These are phyloP conservation scores for Collybia mongolica DNA, from an alignment of 768 basidiomycete species.

Conservation along the genomic window DNA sequence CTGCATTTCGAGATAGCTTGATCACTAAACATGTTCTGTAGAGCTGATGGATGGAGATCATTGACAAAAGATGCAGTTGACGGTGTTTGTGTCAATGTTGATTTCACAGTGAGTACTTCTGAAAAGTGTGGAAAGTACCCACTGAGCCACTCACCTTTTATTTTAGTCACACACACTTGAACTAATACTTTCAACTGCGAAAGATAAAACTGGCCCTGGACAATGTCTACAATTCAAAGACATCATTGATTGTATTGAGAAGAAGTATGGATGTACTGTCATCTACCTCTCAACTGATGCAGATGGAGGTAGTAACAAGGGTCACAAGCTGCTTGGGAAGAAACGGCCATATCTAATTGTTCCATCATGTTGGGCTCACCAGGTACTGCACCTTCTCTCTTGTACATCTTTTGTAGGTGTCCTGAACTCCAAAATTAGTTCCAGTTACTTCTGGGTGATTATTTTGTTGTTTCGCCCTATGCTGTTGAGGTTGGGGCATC, in stretches of 20 bases:
- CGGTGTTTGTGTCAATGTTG: background rate
- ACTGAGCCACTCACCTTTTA: background rate
- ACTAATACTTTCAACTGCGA: background rate
- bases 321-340: background rate
- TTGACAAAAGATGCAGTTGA: background rate
- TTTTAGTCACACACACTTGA: background rate
- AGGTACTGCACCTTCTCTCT: background rate
- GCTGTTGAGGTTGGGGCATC: background rate
- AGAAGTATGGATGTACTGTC: background rate
- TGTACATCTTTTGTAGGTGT: too few species aligned
- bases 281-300: background rate
- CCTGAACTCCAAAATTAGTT: background rate
- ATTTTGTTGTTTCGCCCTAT: background rate
- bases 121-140: background rate
- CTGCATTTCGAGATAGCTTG: too few species aligned
- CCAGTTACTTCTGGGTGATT: background rate
- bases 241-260: background rate
- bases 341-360: background rate
- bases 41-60: conserved; percentile 1
- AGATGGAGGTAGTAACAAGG: conserved; percentile 1
- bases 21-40: background rate
- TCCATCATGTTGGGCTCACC: conserved; percentile 1
- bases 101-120: background rate
- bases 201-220: background rate
- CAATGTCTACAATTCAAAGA: background rate